Base-by-base conservation (phyloP, 257 asterid genomes). In the Solanum sitiens region DNA sequence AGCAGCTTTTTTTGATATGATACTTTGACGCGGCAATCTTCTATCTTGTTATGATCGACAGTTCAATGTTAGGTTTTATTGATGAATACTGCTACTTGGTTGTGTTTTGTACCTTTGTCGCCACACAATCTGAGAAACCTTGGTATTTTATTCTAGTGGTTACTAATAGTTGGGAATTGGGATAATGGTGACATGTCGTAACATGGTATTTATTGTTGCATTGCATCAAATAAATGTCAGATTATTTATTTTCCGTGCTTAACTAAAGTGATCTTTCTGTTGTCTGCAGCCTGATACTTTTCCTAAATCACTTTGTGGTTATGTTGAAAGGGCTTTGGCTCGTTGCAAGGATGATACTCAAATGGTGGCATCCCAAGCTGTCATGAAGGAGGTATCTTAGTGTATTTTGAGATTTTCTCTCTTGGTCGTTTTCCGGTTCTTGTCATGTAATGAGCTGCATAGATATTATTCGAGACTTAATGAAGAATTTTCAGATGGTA, bases 291-390 rank as follows among this genome's bases (percentile, higher is more conserved):
- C 98, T 88, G 95, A 93, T 86, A 37, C 89, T 88, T 97, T 97
- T 89, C 99, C 99, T 12, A 94, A 95, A 80, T 95, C 99, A 56
- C 91, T 97, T 88, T 94, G 98, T 85, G 99, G 99, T 88, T 97
- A 97, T 92, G 99, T 97, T 91, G 98, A 96, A 93, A 94, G 99
- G 93, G 98, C 98, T 86, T 92, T 97, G 92, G 95, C 98, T 88
- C 99, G 99, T 74, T 97, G 99, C 95, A 94, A 92, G 91, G 95
- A 92, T 89, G 99, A 97, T 88, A 89, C 84, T 86, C 98, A 97
- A 91, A 94, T 91, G 94, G 91, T 88, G 74, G 95, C 98, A 88
- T 93, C 95, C 91, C 99, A 96, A 93, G 93, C 89, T 89, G 89
- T 92, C 90, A 88, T 97, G 98, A 96, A 96, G 92, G 96, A 97